Percentiles rank a stretch among this genome's conserved stretches.
Conservation (phyloP, 768 basidiomycete genomes). For the Suillus variegatus region DNA sequence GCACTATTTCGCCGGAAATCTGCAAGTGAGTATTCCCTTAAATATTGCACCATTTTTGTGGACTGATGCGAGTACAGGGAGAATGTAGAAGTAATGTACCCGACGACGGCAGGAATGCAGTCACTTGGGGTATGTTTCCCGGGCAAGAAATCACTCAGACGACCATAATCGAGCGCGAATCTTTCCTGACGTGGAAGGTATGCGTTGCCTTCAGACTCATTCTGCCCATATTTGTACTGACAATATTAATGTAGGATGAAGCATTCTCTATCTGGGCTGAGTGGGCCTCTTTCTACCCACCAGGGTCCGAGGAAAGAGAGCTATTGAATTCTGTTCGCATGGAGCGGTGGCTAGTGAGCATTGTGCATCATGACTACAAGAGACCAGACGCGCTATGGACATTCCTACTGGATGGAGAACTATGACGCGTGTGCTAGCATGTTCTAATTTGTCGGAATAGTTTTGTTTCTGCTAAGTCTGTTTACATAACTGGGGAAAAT, state of each 20-base stretch:
- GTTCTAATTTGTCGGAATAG: background rate
- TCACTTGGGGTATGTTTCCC: slow-evolving; percentile 98
- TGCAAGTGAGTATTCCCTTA: slow-evolving; percentile 48
- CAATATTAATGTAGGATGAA: slow-evolving; percentile 66
- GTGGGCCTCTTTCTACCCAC: slow-evolving; percentile 88
- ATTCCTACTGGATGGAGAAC: slow-evolving; percentile 59
- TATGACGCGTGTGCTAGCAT: background rate
- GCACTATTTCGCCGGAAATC: slow-evolving; percentile 85
- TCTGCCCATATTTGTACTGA: slow-evolving; percentile 2
- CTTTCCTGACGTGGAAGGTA: slow-evolving; percentile 97
- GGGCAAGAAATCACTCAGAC: slow-evolving; percentile 96
- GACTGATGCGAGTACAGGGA: slow-evolving; percentile 47
- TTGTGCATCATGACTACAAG: slow-evolving; percentile 94
- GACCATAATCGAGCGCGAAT: slow-evolving; percentile 94
- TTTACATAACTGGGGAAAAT: background rate
- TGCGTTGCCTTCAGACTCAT: slow-evolving; percentile 17
- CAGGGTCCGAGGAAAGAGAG: slow-evolving; percentile 66
- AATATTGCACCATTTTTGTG: background rate
- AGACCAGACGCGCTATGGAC: slow-evolving; percentile 76
- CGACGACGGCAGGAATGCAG: slow-evolving; percentile 83
- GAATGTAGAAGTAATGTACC: slow-evolving; percentile 79
- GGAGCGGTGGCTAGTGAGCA: slow-evolving; percentile 85
- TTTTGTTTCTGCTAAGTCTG: too few species aligned
- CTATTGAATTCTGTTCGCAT: slow-evolving; percentile 73
- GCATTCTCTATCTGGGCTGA: slow-evolving; percentile 95